Evolutionary conservation across 78 protist genomes (phyloP).

Genomic region (Ministeria vibrans): DNA sequence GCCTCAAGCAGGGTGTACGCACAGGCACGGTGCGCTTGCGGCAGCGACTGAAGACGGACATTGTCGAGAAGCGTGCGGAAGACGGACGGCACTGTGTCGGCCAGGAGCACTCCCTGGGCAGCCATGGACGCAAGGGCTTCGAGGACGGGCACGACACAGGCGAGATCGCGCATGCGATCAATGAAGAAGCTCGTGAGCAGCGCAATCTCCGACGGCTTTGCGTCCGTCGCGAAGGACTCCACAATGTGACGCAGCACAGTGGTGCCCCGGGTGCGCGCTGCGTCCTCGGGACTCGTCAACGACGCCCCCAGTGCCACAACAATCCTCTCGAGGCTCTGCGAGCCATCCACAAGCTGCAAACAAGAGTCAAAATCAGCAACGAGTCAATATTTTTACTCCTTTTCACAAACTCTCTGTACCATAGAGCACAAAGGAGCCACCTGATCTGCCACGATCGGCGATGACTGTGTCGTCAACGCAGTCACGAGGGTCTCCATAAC

Average conservation of each 20-base stretch:
- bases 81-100: not conserved
- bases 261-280: too few relatives aligned
- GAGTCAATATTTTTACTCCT: not conserved
- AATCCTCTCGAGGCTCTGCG: not conserved
- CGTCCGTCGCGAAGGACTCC: too few relatives aligned
- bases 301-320: not conserved
- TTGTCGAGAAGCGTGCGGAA: not conserved
- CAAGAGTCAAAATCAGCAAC: not conserved
- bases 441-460: not conserved
- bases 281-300: too few relatives aligned
- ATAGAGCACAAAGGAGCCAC: not conserved
- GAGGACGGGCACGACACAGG: not conserved
- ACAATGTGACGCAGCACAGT: too few relatives aligned
- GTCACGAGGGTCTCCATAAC: not conserved
- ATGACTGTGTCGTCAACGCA: not conserved
- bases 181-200: not conserved
- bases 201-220: too few relatives aligned
- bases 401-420: not conserved
- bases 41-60: not conserved
- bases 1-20: not conserved
- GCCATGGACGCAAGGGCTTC: not conserved
- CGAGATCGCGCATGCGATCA: not conserved
- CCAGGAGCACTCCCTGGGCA: not conserved
- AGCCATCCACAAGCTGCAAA: not conserved
- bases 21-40: not conserved